Percentiles rank a stretch among this genome's conserved stretches.
Conservation (phyloP, 306 rosid species). For the Casuarina glauca region DNA sequence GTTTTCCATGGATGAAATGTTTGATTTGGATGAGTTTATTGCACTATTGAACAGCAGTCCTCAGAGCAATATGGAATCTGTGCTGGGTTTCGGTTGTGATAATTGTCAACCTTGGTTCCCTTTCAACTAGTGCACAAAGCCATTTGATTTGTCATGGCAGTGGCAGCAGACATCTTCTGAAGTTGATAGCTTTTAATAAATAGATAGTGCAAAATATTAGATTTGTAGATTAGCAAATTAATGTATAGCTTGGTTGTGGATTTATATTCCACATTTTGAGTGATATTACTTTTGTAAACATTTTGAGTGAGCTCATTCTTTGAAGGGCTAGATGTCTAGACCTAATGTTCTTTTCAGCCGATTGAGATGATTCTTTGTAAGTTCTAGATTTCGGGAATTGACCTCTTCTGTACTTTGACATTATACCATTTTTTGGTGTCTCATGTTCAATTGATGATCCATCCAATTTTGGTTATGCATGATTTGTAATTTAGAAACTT, state of each 20-base stretch:
- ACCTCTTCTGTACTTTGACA: too few species aligned
- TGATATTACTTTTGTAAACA: not conserved
- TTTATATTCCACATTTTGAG: conserved; percentile 20
- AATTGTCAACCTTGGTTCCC: conserved; percentile 26
- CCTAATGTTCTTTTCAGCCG: too few species aligned
- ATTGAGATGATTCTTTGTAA: not conserved
- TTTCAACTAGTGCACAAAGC: conserved; percentile 43
- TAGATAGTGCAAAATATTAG: conserved; percentile 22
- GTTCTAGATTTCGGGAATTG: not conserved
- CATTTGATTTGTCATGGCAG: conserved; percentile 33
- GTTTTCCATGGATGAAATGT: conserved; percentile 59
- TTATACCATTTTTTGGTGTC: too few species aligned
- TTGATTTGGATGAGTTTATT: conserved; percentile 58
- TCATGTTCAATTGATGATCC: too few species aligned
- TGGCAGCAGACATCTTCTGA: conserved; percentile 46
- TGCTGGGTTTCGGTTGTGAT: conserved; percentile 22
- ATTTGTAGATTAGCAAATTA: conserved; percentile 5
- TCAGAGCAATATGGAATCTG: conserved; percentile 14
- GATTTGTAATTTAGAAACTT: too few species aligned
- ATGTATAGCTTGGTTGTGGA: conserved; percentile 37
- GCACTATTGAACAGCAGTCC: conserved; percentile 40
- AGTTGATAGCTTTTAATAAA: conserved; percentile 50
- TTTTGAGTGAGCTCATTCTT: not conserved
- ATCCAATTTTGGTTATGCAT: too few species aligned
- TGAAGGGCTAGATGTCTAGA: not conserved